A percentile compares a stretch with the other conserved stretches of the same genome.
Conservation (phyloP, 208 protist species). For the Leishmania tropica region DNA sequence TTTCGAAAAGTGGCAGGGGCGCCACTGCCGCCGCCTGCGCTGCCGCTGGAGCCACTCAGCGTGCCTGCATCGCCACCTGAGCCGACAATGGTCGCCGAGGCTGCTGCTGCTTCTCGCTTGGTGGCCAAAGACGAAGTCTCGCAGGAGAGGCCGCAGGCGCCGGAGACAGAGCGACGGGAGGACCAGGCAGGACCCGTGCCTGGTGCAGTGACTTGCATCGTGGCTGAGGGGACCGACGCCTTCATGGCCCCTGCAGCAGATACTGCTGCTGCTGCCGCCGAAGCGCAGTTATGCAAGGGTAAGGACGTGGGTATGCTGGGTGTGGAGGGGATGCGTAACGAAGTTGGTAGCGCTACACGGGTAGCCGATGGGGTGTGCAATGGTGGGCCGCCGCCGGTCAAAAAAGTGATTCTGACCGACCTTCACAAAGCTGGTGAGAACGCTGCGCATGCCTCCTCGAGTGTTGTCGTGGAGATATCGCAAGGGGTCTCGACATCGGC, state of each 20-base stretch:
- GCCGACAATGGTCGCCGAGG: background rate
- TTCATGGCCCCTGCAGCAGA: background rate
- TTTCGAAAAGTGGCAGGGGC: constrained; percentile 37
- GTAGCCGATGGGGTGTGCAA: background rate
- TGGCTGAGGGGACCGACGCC: background rate
- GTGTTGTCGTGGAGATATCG: background rate
- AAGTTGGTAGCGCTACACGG: background rate
- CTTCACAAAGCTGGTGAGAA: background rate
- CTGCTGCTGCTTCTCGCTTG: background rate
- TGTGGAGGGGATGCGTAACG: background rate
- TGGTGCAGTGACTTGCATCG: background rate
- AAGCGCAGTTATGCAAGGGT: background rate
- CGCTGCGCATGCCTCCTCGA: background rate
- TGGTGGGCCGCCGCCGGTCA: background rate
- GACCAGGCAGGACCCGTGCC: background rate
- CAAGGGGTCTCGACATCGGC: background rate
- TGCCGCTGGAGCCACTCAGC: constrained; percentile 23
- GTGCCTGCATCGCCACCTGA: background rate
- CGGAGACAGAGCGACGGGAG: background rate
- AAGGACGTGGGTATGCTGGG: background rate
- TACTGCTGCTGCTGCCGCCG: background rate
- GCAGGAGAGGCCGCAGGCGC: background rate
- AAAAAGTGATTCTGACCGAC: background rate
- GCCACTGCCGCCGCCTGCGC: constrained; percentile 18
- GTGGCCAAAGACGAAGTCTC: background rate